Conservation (phyloP, 148 eudicot genomes). For the Vaccinium macrocarpon region DNA sequence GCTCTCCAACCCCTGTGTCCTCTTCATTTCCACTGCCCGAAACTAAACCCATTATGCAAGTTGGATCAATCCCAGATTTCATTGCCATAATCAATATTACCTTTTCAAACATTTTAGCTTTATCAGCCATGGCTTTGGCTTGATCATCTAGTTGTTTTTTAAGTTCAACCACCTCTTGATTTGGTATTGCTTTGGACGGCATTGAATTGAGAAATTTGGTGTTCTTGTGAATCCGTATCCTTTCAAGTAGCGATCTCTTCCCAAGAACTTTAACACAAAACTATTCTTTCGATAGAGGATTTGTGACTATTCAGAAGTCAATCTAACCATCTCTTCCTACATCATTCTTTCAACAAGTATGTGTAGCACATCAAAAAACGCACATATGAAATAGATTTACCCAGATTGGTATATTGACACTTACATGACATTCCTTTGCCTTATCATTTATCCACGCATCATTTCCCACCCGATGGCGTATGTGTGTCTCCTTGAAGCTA, state of each 20-base stretch:
- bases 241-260: not conserved
- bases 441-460: no score
- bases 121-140: not conserved
- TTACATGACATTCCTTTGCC: no score
- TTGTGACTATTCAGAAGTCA: not conserved
- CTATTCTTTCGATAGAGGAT: not conserved
- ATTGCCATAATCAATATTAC: no score
- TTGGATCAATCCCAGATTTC: no score
- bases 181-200: not conserved
- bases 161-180: not conserved
- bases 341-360: not conserved
- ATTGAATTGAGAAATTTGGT: not conserved
- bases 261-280: not conserved
- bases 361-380: no score
- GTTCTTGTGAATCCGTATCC: not conserved
- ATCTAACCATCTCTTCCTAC: not conserved
- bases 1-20: not conserved
- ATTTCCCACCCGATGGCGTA: no score
- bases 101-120: not conserved
- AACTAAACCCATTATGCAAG: no score
- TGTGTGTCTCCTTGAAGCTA: no score
- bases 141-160: no score
- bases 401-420: no score
- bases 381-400: not conserved
- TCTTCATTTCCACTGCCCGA: no score